A percentile compares a stretch with the other conserved stretches of the same genome.
phyloP scores from a whole-genome alignment of 768 basidiomycete species.

The Tulasnella sp. region DNA sequence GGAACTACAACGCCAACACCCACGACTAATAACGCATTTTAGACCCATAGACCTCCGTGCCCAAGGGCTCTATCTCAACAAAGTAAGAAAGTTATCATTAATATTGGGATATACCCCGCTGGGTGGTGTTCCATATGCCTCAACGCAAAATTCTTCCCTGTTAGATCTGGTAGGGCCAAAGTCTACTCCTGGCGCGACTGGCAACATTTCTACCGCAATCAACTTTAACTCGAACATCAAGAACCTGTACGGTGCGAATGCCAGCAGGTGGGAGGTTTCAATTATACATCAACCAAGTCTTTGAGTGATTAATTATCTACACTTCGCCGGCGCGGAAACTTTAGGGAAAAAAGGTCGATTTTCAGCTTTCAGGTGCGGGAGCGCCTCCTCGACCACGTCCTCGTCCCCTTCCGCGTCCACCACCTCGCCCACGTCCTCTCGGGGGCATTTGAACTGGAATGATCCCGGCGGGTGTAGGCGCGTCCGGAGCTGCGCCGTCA shows the following conservation, averaged over 20 bases:
- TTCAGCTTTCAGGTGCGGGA: not conserved
- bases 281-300: not conserved
- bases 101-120: too few species aligned
- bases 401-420: slow-evolving; percentile 31
- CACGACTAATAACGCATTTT: too few species aligned
- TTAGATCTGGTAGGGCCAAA: too few species aligned
- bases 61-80: too few species aligned
- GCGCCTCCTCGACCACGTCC: slow-evolving; percentile 36
- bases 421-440: slow-evolving; percentile 29
- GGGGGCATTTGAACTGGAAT: slow-evolving; percentile 4
- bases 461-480: slow-evolving; percentile 19
- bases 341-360: not conserved
- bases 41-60: too few species aligned
- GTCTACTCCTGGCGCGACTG: too few species aligned
- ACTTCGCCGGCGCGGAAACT: not conserved
- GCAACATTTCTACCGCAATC: not conserved
- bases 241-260: not conserved
- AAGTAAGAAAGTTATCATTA: too few species aligned
- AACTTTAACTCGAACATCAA: not conserved
- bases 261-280: not conserved
- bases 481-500: slow-evolving; percentile 26
- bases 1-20: too few species aligned
- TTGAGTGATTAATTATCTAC: not conserved
- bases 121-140: too few species aligned
- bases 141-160: too few species aligned